These are phyloP conservation scores for Ettlia oleoabundans DNA, from an alignment of 139 green algal species.

Conservation along the genomic window DNA sequence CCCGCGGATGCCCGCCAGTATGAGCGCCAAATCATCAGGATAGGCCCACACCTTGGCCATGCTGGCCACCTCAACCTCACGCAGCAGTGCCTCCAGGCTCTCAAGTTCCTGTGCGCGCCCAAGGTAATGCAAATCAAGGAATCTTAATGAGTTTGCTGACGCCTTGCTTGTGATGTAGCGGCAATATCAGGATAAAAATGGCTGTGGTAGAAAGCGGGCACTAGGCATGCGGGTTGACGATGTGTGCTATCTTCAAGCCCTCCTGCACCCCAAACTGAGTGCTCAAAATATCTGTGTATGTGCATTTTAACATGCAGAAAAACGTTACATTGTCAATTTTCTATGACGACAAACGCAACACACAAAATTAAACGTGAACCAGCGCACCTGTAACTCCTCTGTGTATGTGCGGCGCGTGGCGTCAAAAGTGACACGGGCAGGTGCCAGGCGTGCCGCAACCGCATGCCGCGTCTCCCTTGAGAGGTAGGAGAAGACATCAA, in stretches of 20 bases:
- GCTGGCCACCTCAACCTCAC: constrained; percentile 47
- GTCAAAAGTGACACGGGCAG: constrained; percentile 44
- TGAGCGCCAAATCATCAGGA: constrained; percentile 56
- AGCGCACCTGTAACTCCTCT: constrained; percentile 31
- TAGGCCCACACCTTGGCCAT: constrained; percentile 69
- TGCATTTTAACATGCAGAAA: too few relatives aligned
- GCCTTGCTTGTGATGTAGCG: too few relatives aligned
- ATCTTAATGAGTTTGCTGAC: too few relatives aligned
- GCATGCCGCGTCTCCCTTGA: constrained; percentile 10
- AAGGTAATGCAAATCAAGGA: too few relatives aligned
- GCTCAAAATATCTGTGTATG: too few relatives aligned
- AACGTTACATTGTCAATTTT: too few relatives aligned
- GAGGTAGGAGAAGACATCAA: constrained; percentile 53
- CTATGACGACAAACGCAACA: too few relatives aligned
- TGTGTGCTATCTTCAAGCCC: too few relatives aligned
- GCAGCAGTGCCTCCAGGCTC: constrained; percentile 26
- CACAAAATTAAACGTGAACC: too few relatives aligned
- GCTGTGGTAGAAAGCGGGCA: too few relatives aligned
- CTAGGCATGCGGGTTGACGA: not conserved
- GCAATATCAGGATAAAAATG: too few relatives aligned
- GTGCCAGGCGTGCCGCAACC: constrained; percentile 28
- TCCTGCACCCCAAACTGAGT: too few relatives aligned
- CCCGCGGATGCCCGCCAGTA: constrained; percentile 36
- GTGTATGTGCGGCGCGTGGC: constrained; percentile 6
- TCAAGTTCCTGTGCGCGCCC: constrained; percentile 32